Evolutionary conservation across 192 early-diverging fungal species (phyloP).

Genomic region (Coemansia sp.): DNA sequence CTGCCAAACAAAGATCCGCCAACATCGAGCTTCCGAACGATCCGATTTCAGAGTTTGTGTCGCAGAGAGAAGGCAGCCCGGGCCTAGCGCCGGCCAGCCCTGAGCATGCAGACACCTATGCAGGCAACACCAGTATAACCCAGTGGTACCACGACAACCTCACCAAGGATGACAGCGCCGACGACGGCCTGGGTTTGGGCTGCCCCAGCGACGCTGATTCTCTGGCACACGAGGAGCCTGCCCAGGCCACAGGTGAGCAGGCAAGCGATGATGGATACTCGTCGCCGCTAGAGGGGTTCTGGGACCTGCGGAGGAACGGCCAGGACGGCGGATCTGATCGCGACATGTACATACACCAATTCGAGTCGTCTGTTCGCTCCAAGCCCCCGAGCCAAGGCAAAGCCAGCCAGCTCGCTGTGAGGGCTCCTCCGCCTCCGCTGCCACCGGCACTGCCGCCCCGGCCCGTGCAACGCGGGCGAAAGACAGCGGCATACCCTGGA

Average conservation of each 20-base stretch:
- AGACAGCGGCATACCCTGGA: too few relatives aligned
- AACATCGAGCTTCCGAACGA: constrained; percentile 23
- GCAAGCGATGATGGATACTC: constrained; percentile 23
- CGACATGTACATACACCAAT: constrained; percentile 38
- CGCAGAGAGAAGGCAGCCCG: too few relatives aligned
- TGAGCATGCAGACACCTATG: not conserved
- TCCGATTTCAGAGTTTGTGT: constrained; percentile 36
- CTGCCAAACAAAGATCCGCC: not conserved
- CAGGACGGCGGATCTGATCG: constrained; percentile 1
- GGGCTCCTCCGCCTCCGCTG: too few relatives aligned
- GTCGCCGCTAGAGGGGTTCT: constrained; percentile 46
- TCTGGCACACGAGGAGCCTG: not conserved
- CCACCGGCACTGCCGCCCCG: too few relatives aligned
- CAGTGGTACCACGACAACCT: constrained; percentile 41
- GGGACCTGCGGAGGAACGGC: constrained; percentile 14
- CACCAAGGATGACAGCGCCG: not conserved
- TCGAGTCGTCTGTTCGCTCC: too few relatives aligned
- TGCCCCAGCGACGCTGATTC: not conserved
- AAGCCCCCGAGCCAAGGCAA: too few relatives aligned
- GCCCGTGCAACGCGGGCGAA: too few relatives aligned
- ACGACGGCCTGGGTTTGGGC: not conserved
- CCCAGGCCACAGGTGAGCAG: not conserved
- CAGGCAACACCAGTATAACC: constrained; percentile 7
- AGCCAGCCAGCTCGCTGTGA: too few relatives aligned
- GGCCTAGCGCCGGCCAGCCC: constrained; percentile 7